A percentile compares a stretch with the other conserved stretches of the same genome.
These are phyloP conservation scores for Trametes gibbosa DNA, from an alignment of 768 basidiomycete species.

Conservation along the genomic window DNA sequence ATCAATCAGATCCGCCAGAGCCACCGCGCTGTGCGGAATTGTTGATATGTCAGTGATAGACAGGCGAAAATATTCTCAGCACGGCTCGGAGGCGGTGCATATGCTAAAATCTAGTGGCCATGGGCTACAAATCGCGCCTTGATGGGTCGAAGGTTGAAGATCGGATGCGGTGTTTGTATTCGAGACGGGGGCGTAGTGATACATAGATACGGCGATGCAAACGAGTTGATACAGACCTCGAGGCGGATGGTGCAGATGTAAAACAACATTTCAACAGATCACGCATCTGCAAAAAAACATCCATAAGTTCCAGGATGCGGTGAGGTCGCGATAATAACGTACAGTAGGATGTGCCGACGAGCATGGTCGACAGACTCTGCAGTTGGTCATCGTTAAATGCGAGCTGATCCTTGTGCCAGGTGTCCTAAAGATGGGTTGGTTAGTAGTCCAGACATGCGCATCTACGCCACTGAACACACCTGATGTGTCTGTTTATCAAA, in stretches of 20 bases:
- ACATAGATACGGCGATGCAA: conserved; percentile 1
- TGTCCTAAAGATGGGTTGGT: conserved; percentile 53
- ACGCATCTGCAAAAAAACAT: conserved; percentile 4
- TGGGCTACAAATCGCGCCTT: too few species aligned
- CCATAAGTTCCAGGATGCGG: not conserved
- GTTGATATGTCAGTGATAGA: too few species aligned
- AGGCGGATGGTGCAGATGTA: not conserved
- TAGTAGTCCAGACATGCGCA: not conserved
- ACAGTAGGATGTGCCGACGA: conserved; percentile 90
- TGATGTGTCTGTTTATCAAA: conserved; percentile 34
- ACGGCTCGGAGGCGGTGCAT: too few species aligned
- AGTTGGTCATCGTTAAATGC: conserved; percentile 88
- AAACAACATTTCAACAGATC: not conserved
- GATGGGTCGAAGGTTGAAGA: not conserved
- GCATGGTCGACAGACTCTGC: conserved; percentile 81
- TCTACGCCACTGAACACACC: conserved; percentile 17
- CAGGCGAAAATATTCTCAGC: too few species aligned
- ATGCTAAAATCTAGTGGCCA: too few species aligned
- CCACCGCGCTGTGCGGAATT: not conserved
- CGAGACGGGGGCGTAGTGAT: not conserved
- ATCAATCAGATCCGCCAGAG: not conserved
- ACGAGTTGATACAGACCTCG: conserved; percentile 3
- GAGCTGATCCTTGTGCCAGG: conserved; percentile 87
- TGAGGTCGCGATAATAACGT: conserved; percentile 29
- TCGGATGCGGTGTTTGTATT: not conserved